Conservation (phyloP, 306 rosid species). For the Vigna radiata region DNA sequence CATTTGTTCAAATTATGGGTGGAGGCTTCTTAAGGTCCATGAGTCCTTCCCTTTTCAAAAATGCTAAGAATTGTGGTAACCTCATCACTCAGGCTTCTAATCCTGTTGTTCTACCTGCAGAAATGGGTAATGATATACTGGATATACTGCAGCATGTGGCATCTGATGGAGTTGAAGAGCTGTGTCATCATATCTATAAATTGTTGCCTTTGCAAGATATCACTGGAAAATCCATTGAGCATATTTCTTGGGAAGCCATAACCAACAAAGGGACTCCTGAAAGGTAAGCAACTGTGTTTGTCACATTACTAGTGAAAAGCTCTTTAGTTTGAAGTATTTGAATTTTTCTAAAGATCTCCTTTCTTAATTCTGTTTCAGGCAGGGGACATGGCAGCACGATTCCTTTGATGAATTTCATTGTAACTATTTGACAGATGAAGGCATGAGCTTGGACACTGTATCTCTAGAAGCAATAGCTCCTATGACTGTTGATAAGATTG, state of each 20-base stretch:
- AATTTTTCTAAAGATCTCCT: constrained; percentile 14
- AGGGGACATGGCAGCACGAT: constrained; percentile 41
- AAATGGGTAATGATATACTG: constrained; percentile 69
- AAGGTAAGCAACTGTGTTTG: constrained; percentile 58
- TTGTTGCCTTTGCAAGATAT: constrained; percentile 72
- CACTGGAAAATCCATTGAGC: constrained; percentile 70
- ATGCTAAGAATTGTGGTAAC: constrained; percentile 62
- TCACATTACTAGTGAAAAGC: constrained; percentile 27
- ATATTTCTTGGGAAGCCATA: constrained; percentile 44
- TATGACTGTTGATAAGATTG: constrained; percentile 55
- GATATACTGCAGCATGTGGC: constrained; percentile 68
- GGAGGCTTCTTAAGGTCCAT: constrained; percentile 78
- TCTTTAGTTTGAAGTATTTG: constrained; percentile 1
- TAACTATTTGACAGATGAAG: constrained; percentile 38
- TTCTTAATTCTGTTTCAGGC: constrained; percentile 55
- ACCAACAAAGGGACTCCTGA: constrained; percentile 20
- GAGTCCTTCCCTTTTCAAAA: constrained; percentile 66
- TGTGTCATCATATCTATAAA: constrained; percentile 46
- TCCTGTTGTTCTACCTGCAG: constrained; percentile 66
- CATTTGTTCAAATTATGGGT: constrained; percentile 54
- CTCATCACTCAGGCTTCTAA: constrained; percentile 74
- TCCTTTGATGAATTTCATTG: constrained; percentile 45
- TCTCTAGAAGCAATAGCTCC: constrained; percentile 63
- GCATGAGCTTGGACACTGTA: constrained; percentile 42
- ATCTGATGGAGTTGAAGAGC: constrained; percentile 57